Base-by-base conservation (phyloP, 2,329 filamentous ascomycete genomes). In the Allantophomopsis lycopodina region DNA sequence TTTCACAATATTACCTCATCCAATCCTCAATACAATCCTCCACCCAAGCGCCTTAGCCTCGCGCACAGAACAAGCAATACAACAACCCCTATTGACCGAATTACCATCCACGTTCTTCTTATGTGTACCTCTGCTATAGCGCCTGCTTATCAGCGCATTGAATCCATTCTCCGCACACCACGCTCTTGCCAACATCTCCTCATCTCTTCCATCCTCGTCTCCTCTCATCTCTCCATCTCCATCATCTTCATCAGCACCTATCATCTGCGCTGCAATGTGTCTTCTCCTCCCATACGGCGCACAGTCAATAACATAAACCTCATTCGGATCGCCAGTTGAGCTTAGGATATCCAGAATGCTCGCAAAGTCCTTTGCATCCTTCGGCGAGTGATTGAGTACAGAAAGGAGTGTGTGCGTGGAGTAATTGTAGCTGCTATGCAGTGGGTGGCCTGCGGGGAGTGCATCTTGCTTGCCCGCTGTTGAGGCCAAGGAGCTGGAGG, bases 151-250 rank as follows among this genome's bases (percentile, higher is more conserved):
- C 14, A 88, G 55, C 16, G 83, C 82, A 54, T 86, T 81, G 67
- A 78, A 79, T 2, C 83, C 83, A 48, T 71, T 75, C 52, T 83
- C 76, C 1, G 82, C 78, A 54, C 83, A 88, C 47, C 84, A 66
- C 2, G 82, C 81, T 37, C 83, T 65, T 1, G 78, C 79, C 39
- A 88, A 60, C 7, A 87, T 68, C 57, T 86, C 80, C 52, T 82
- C 63, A 49, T 79, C 76, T 11, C 73, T 79, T 1, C 72, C 72
- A 41, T 47, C 46, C 32, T 30, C 33, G 18, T 42, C 37, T 42
- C 42, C 21, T 7, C 7, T 17, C 23, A 31, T 31, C 11, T 15
- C 15, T 20, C 14, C 54, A 51, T 13, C 8, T 8, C 31, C 31
- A 32, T 34, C 32, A 12, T 8, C 13, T 12, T 34, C 8, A 15